phyloP scores from a whole-genome alignment of 495 filamentous ascomycete genomes.

The Opeltia flavorubescens region DNA sequence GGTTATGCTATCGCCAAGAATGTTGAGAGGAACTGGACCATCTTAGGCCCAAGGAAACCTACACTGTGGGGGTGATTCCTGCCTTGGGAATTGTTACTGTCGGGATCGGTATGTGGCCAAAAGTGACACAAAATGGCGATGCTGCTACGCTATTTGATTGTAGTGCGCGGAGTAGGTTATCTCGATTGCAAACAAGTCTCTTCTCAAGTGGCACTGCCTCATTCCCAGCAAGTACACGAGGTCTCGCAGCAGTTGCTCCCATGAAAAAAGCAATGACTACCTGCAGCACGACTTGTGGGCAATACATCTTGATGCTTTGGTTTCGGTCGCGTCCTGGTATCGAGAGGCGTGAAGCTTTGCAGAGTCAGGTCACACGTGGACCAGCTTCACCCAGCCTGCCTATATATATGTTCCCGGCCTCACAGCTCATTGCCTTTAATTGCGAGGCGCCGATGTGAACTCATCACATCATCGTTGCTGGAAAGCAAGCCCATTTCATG shows the following conservation, averaged over 20 bases:
- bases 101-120: slow-evolving; percentile 1
- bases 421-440: too few species aligned
- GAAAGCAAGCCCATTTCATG: too few species aligned
- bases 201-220: neutral
- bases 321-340: too few species aligned
- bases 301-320: too few species aligned
- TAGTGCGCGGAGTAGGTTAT: neutral
- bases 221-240: neutral
- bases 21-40: neutral
- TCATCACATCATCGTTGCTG: too few species aligned
- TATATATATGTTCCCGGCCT: too few species aligned
- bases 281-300: neutral
- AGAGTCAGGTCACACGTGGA: too few species aligned
- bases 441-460: too few species aligned
- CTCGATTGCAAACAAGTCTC: neutral
- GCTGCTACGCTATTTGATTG: neutral
- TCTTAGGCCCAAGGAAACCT: neutral
- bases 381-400: too few species aligned
- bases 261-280: neutral
- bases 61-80: neutral
- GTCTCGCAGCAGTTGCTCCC: neutral
- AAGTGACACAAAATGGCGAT: slow-evolving; percentile 2
- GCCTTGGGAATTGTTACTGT: neutral
- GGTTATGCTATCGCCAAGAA: neutral
- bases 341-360: too few species aligned